phyloP scores from a whole-genome alignment of 2,329 filamentous ascomycete genomes.

The Polytolypa hystricis region DNA sequence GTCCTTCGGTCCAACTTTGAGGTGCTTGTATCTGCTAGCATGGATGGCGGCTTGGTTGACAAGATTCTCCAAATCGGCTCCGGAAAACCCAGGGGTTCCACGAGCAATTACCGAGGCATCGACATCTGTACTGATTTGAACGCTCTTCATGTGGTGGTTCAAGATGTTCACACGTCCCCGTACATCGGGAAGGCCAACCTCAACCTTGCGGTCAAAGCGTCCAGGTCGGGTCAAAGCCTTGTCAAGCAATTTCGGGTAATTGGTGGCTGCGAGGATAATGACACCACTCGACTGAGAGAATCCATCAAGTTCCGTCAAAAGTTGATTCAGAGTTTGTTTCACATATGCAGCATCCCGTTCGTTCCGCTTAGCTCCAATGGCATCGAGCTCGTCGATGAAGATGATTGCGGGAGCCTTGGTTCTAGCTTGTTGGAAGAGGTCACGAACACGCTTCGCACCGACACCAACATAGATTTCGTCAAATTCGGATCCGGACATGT shows the following conservation, averaged over 20 bases:
- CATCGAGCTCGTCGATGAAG: conserved; percentile 89
- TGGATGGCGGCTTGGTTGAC: conserved; percentile 92
- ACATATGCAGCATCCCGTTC: conserved; percentile 87
- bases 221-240: conserved; percentile 90
- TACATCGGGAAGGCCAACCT: conserved; percentile 81
- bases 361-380: conserved; percentile 88
- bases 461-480: conserved; percentile 98
- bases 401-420: conserved; percentile 83
- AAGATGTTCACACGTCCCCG: conserved; percentile 86
- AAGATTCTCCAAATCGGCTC: conserved; percentile 91
- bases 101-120: conserved; percentile 75
- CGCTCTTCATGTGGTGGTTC: conserved; percentile 85
- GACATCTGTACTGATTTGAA: conserved; percentile 69
- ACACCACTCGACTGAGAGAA: conserved; percentile 92
- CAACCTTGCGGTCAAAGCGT: conserved; percentile 87
- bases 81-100: conserved; percentile 83
- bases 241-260: conserved; percentile 87
- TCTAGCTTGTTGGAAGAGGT: conserved; percentile 76
- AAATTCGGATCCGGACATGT: conserved; percentile 98
- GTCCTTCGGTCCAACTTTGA: conserved; percentile 63
- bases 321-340: conserved; percentile 94
- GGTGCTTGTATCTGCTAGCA: conserved; percentile 76
- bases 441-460: conserved; percentile 88
- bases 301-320: conserved; percentile 91
- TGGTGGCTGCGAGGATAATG: conserved; percentile 92